Evolutionary conservation across 2,329 filamentous ascomycete genomes (phyloP), one percentile per base, ranked within the genome.

Genomic region (Boeremia exigua): DNA sequence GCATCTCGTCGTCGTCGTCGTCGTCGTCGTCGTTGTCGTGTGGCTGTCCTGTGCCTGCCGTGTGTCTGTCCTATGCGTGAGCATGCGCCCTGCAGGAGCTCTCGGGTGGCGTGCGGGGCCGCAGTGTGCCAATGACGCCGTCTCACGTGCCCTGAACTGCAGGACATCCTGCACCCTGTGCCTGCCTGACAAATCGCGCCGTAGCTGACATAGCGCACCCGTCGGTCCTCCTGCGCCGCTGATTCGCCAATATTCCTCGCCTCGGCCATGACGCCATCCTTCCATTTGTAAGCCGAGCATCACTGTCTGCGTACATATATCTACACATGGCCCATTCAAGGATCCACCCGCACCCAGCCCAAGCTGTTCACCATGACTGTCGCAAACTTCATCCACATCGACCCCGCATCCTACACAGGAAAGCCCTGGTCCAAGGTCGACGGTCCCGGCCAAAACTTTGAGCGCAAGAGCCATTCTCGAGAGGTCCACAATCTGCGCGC

Each of bases 371-470:
- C 62, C 34, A 86, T 86, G 84, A 86, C 83, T n/a, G 84, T 81
- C 17, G 79, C 80, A 33, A 73, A 67, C 2, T 88, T 89, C 77
- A 81, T 81, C 56, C 85, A 88, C 73, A 85, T 88, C 59, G 86
- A 89, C 68, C 77, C 80, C 1, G 65, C 77, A 1, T 81, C 81
- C 19, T 80, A 81, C 58, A 75, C 75, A 61, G 74, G 73, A 15
- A 86, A 86, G 67, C 83, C 86, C 1, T 89, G 86, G 86, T 69
- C 76, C 63, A 89, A 89, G 65, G 87, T 89, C 34, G 87, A 89
- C 67, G 81, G 80, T 0, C 81, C 82, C 37, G 82, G 79, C 14
- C 75, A 74, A n/a, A 86, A 83, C 5, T 88, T 82, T 75, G 72
- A 71, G 19, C 74, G 82, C 12, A 73, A 71, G 30, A 76, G 80